Percentiles rank a stretch among this genome's conserved stretches.
phyloP scores from a whole-genome alignment of 495 filamentous ascomycete species.

The Tetracladium marchalianum region DNA sequence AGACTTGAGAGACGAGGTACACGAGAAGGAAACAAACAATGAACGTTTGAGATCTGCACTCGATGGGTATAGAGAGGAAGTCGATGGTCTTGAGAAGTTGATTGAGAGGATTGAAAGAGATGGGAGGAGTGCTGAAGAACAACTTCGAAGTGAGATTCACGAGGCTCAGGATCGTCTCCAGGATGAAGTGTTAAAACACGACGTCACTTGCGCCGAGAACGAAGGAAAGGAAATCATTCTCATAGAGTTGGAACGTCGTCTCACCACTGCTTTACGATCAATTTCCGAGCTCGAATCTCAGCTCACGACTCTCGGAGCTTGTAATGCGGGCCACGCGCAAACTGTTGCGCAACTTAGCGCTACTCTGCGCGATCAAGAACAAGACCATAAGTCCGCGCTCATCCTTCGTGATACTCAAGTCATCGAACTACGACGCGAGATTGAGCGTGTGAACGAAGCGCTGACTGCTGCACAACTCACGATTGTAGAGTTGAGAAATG shows the following conservation, averaged over 20 bases:
- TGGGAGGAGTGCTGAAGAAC: slow-evolving; percentile 24
- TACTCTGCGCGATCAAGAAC: slow-evolving; percentile 13
- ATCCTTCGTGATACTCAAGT: slow-evolving; percentile 33
- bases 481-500: slow-evolving; percentile 25
- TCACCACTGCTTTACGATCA: not conserved
- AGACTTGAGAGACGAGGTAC: slow-evolving; percentile 40
- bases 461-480: slow-evolving; percentile 28
- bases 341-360: slow-evolving; percentile 5
- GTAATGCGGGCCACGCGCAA: slow-evolving; percentile 3
- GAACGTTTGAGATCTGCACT: slow-evolving; percentile 52
- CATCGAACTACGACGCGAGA: slow-evolving; percentile 26
- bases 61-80: slow-evolving; percentile 52
- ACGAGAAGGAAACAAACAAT: slow-evolving; percentile 48
- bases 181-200: slow-evolving; percentile 23
- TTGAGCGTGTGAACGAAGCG: slow-evolving; percentile 25
- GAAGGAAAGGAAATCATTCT: slow-evolving; percentile 21
- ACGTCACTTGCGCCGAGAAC: slow-evolving; percentile 5
- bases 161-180: slow-evolving; percentile 18
- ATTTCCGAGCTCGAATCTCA: slow-evolving; percentile 7
- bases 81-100: slow-evolving; percentile 49
- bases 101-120: slow-evolving; percentile 50
- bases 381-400: slow-evolving; percentile 27
- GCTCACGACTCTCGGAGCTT: slow-evolving; percentile 3
- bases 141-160: slow-evolving; percentile 23
- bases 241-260: slow-evolving; percentile 27